Evolutionary conservation across 148 eudicot species (phyloP), one percentile per base, ranked within the genome.

Genomic region (Amaranthus palmeri): DNA sequence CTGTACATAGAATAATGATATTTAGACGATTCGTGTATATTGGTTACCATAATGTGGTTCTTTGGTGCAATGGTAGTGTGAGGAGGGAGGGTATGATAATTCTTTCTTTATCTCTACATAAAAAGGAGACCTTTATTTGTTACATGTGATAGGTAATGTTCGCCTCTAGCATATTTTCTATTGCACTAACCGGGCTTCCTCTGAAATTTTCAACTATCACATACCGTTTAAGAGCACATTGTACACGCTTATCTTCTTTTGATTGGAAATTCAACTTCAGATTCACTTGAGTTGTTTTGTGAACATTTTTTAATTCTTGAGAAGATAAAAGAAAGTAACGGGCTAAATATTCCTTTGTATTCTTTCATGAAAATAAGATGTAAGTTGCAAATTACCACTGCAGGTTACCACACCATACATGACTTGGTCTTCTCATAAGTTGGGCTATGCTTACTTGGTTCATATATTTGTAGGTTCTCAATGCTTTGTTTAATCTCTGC

Each of bases 401-500:
- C 13, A 44, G 49, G 17, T 36, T 41, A 8, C 14, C 49, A 25
- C 8, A 47, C 6, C 41, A 67, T 3, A 40, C 13, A 67, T 49
- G 6, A 5, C 36, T 25, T 56, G 71, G 36, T 44, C 48, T 64
- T 73, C 42, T 57, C 49, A 66, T 36, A 6, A 54, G 6, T 47
- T 73, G 6, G 56, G 25, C 48, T 43, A 14, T 69, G 46, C 71
- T 74, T 65, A 59, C 36, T 72, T 25, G 62, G 9, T 73, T 65
- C 50, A 0, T 78, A 68, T 69, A 50, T 69, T 25, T 78, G 67
- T 65, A 95, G 99, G 99, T 95, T 69, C 99, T 95, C 46, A 85
- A 88, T 85, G 93, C 99, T 62, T 81, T 95, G 49, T 95, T 95
- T 85, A 95, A 95, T 72, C 93, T 95, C 67, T 95, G 99, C 85